Base-by-base conservation (phyloP, 805 yeast species). In the Ogataea glucozyma region DNA sequence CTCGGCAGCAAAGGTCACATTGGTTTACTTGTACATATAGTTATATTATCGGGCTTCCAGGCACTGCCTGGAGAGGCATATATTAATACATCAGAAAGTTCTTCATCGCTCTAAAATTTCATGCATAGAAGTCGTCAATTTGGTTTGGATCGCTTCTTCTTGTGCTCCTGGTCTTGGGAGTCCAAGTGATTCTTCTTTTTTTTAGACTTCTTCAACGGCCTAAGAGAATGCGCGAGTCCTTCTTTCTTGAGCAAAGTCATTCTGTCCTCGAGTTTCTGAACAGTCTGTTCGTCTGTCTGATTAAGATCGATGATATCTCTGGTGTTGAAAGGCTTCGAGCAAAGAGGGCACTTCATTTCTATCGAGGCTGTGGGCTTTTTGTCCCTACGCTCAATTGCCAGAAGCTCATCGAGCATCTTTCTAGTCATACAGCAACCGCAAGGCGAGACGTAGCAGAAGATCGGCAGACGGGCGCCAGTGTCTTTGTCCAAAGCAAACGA, bases 351-450 rank as follows among this genome's bases (percentile, higher is more conserved):
- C 17, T 51, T 44, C 14, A 45, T 33, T 2, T 35, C 36, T 4
- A 46, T 21, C 10, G 17, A 21, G 13, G 33, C 33, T 6, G 21
- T 19, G 7, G 31, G 6, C 5, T 33, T 40, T 13, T 29, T 16
- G 6, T 39, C 39, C 6, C 33, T 30, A 1, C 27, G 40, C 6
- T 52, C 49, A 2, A 39, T 27, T 2, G 44, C 23, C 2, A 51
- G 16, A 5, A 64, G 43, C 20, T 61, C 60, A 12, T 41, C 39
- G 6, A 72, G 47, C 16, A 67, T 51, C 19, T 60, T 58, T n/a
- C 46, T 54, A 4, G 66, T 66, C 44, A 71, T 49, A 0, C 66
- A 69, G 54, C 74, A 71, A 0, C 76, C 76, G 54, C 80, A 76
- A 5, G 63, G 60, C 0, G 67, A 74, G 3, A 75, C 48, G 54